Evolutionary conservation across 345 rosid genomes (phyloP), one percentile per base, ranked within the genome.

Genomic region (Fremontodendron californicum): DNA sequence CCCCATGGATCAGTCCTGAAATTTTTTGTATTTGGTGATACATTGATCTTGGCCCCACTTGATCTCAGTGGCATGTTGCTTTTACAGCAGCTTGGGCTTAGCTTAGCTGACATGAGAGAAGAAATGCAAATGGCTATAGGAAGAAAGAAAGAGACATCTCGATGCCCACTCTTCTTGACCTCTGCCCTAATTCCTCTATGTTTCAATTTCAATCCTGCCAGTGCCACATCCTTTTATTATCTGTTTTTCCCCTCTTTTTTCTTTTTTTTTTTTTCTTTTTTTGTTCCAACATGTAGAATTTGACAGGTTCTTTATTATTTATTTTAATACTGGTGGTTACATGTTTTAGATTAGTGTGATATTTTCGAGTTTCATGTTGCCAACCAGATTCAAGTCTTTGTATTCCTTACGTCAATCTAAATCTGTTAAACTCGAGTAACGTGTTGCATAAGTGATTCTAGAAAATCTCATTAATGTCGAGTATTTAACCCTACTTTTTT

Each of bases 61-160:
- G 68, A 68, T 67, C 74, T 43, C 74, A 78, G 75, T 74, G 81
- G 66, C 65, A 43, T 54, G 84, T 78, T 69, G 77, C 82, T 79
- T 77, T 71, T 81, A 35, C 78, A 71, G 37, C 78, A 46, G 66
- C 27, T 60, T 43, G 42, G 55, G 57, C 51, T 7, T 8, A 9
- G 62, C 49, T 16, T 15, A 13, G 68, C 78, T 78, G 79, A 77
- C 76, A 37, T 37, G 33, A 12, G 51, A 11, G 33, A 23, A 49
- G n/a, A 52, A 42, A 62, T 18, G 33, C 62, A n/a, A n/a, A n/a
- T n/a, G n/a, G n/a, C 23, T 35, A 9, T 18, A 23, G 48, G 46
- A n/a, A n/a, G n/a, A n/a, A n/a, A 40, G 71, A 66, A 51, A 66
- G 71, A 66, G 71, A 66, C 71, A 25, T 40, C 1, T 19, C 33